These are phyloP conservation scores for Theileria parva DNA, from an alignment of 169 alveolate genomes.

Conservation along the genomic window DNA sequence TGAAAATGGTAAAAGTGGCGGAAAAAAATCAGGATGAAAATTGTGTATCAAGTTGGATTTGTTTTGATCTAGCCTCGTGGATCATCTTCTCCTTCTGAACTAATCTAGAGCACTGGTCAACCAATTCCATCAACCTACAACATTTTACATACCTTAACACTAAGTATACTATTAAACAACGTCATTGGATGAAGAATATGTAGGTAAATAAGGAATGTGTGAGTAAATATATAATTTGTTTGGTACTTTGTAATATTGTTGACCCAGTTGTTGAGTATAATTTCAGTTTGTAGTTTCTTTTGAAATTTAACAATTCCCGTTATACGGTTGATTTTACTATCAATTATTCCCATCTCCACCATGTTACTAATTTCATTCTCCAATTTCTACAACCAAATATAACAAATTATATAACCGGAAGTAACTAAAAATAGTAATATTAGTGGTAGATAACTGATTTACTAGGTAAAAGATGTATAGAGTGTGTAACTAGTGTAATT, in stretches of 20 bases:
- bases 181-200: too few species aligned
- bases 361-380: conserved; percentile 64
- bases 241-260: conserved; percentile 56
- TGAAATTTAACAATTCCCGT: conserved; percentile 70
- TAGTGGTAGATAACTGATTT: neutral
- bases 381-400: conserved; percentile 35
- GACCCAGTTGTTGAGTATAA: conserved; percentile 68
- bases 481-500: neutral
- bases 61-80: conserved; percentile 65
- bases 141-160: too few species aligned
- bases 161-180: too few species aligned
- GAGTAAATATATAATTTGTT: neutral
- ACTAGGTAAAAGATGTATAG: neutral
- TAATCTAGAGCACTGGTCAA: conserved; percentile 63
- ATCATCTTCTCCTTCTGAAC: conserved; percentile 71
- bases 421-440: neutral
- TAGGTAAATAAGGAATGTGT: too few species aligned
- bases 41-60: conserved; percentile 50
- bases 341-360: conserved; percentile 64
- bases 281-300: conserved; percentile 64
- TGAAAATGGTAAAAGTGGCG: too few species aligned
- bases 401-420: neutral
- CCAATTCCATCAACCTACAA: conserved; percentile 61
- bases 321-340: conserved; percentile 74
- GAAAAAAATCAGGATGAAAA: conserved; percentile 8